Percentiles rank a stretch among this genome's conserved stretches.
phyloP scores from a whole-genome alignment of 2,329 filamentous ascomycete genomes.

The Botrytis sinoallii region DNA sequence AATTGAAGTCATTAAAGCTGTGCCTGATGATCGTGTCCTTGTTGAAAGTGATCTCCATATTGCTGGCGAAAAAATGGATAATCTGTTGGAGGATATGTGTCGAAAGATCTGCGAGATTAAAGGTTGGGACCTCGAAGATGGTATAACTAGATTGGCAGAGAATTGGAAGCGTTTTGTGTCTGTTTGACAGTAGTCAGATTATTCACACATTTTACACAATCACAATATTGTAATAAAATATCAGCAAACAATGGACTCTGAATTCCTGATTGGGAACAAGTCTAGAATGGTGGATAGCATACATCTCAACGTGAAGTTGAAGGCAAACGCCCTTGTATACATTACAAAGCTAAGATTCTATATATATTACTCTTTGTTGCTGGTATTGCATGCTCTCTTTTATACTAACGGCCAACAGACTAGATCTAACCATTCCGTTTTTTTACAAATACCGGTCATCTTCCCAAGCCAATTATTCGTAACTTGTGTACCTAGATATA shows the following conservation, averaged over 20 bases:
- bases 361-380: neutral
- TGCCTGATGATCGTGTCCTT: constrained; percentile 76
- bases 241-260: neutral
- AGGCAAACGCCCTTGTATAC: neutral
- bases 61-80: constrained; percentile 80
- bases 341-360: neutral
- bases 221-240: neutral
- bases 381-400: neutral
- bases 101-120: constrained; percentile 75
- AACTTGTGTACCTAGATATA: neutral
- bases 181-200: neutral
- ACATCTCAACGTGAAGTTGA: neutral
- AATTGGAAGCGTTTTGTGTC: constrained; percentile 74
- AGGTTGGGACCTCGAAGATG: constrained; percentile 71
- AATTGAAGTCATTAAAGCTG: constrained; percentile 62
- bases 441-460: neutral
- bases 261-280: too few species aligned
- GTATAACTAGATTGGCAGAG: constrained; percentile 60
- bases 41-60: constrained; percentile 88
- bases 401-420: neutral
- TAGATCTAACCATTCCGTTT: neutral
- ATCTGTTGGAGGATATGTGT: constrained; percentile 69
- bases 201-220: neutral
- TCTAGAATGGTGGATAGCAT: neutral
- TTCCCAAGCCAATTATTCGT: neutral